Evolutionary conservation across 176 grass and related monocot genomes (phyloP).

Genomic region (Carex scoparia): DNA sequence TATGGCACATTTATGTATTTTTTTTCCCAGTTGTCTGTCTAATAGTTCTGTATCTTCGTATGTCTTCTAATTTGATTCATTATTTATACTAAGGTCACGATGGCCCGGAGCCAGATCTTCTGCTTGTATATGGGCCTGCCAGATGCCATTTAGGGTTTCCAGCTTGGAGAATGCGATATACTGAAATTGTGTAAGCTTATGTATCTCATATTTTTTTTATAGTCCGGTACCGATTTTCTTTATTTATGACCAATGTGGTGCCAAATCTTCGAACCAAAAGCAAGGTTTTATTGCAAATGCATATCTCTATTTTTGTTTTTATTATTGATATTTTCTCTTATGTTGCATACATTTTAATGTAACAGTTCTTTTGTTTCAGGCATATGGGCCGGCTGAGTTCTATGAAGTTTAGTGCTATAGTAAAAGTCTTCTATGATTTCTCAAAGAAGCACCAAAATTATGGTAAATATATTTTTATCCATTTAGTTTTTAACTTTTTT

Average conservation of each 20-base stretch:
- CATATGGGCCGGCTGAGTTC: constrained; percentile 81
- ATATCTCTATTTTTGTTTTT: constrained; percentile 7
- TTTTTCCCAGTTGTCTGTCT: not conserved
- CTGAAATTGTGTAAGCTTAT: constrained; percentile 85
- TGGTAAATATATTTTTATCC: constrained; percentile 34
- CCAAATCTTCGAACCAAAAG: not conserved
- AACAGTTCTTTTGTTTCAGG: constrained; percentile 33
- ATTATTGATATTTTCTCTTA: not conserved
- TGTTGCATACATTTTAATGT: not conserved
- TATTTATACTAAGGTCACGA: constrained; percentile 53
- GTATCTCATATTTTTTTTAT: not conserved
- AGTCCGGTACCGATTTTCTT: too few species aligned
- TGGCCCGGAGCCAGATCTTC: constrained; percentile 83
- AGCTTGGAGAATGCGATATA: constrained; percentile 87
- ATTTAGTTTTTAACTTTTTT: not conserved
- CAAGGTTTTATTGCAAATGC: constrained; percentile 2
- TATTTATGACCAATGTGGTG: not conserved
- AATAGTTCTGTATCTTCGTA: not conserved
- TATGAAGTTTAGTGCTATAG: constrained; percentile 60
- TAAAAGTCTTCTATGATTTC: constrained; percentile 79
- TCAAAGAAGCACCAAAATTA: constrained; percentile 92
- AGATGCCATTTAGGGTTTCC: constrained; percentile 97
- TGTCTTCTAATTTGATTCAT: not conserved
- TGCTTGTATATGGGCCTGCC: constrained; percentile 72
- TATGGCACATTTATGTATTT: not conserved